These are phyloP conservation scores for Mycena capillaripes DNA, from an alignment of 768 basidiomycete genomes.

Conservation along the genomic window DNA sequence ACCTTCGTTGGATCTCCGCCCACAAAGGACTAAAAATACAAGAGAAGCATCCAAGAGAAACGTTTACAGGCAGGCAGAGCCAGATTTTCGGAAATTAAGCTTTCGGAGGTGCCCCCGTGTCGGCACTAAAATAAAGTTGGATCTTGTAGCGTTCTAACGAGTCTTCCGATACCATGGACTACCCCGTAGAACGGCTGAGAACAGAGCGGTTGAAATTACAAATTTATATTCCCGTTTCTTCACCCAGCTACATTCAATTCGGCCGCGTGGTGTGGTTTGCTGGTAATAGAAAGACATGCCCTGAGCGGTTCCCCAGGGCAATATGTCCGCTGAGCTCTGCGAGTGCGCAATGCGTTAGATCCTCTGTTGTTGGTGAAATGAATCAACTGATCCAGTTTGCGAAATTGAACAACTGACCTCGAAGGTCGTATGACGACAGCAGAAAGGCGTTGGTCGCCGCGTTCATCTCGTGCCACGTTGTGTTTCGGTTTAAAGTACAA, in stretches of 20 bases:
- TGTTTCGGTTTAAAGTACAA: conserved; percentile 18
- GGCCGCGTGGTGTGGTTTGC: not conserved
- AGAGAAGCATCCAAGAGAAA: too few relatives aligned
- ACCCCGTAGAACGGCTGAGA: too few relatives aligned
- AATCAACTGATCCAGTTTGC: not conserved
- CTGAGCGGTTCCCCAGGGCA: conserved; percentile 43
- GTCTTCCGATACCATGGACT: too few relatives aligned
- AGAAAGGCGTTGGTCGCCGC: conserved; percentile 25
- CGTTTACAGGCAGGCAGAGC: not conserved
- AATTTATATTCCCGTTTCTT: not conserved
- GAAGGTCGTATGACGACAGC: conserved; percentile 45
- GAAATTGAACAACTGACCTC: conserved; percentile 38
- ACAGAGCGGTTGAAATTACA: not conserved
- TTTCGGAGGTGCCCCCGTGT: too few relatives aligned
- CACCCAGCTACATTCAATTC: not conserved
- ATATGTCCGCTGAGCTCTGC: conserved; percentile 48
- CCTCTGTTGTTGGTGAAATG: conserved; percentile 33
- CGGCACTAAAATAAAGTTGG: too few relatives aligned
- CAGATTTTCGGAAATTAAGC: too few relatives aligned
- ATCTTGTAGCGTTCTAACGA: too few relatives aligned
- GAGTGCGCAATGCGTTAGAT: conserved; percentile 48
- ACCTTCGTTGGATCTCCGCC: not conserved
- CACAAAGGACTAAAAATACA: not conserved
- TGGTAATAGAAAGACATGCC: conserved; percentile 33
- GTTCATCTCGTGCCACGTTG: conserved; percentile 30